A percentile compares a stretch with the other conserved stretches of the same genome.
Conservation (phyloP, 139 green algal species). For the Diplosphaera chodatii region DNA sequence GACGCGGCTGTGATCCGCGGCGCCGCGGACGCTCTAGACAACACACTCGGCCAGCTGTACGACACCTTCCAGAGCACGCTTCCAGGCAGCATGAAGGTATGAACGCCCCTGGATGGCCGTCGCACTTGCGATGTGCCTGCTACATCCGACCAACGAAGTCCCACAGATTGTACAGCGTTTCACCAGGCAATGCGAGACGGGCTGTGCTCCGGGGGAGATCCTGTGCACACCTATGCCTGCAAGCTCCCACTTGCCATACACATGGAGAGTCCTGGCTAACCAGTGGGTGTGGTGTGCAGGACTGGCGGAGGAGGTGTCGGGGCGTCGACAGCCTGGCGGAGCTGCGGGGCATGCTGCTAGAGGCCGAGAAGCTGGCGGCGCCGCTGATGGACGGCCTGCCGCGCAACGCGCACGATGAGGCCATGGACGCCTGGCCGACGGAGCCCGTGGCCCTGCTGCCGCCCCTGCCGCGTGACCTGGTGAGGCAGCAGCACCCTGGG, state of each 20-base stretch:
- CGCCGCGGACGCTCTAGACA: conserved; percentile 17
- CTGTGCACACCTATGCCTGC: too few relatives aligned
- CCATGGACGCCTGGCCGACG: neutral
- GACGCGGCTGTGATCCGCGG: conserved; percentile 1
- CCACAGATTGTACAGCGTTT: too few relatives aligned
- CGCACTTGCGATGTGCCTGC: too few relatives aligned
- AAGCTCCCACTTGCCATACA: neutral
- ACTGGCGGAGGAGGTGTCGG: conserved; percentile 1
- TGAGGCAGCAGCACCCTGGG: too few relatives aligned
- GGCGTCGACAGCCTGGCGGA: neutral
- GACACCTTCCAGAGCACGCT: neutral
- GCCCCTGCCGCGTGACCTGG: neutral
- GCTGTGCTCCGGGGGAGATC: too few relatives aligned
- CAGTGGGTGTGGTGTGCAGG: neutral
- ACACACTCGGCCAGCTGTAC: conserved; percentile 14
- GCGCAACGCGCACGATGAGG: neutral
- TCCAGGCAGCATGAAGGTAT: conserved; percentile 2
- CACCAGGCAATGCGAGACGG: too few relatives aligned
- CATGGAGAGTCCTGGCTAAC: too few relatives aligned
- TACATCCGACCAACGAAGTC: too few relatives aligned
- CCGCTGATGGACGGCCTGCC: conserved; percentile 28
- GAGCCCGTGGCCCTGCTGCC: neutral
- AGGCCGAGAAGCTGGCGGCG: conserved; percentile 15
- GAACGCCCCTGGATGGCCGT: too few relatives aligned
- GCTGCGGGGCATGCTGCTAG: conserved; percentile 22